Base-by-base conservation (phyloP, 352 stramenopile genomes). In the Phytophthora crassamura region DNA sequence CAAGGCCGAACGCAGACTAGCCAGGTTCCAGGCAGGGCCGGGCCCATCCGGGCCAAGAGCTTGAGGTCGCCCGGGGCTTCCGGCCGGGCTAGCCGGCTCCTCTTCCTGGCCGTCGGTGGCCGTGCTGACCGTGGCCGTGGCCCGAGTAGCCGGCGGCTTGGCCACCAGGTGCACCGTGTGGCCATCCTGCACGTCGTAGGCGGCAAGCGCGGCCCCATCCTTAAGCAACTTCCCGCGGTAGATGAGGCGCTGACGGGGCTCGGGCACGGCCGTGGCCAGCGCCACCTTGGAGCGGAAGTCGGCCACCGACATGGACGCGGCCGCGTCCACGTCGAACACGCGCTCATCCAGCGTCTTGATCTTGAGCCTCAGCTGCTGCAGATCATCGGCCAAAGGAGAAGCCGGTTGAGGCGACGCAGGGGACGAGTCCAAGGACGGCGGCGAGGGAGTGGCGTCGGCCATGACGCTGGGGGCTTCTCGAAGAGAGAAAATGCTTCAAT, bases 101-200 rank as follows among this genome's bases (percentile, higher is more conserved):
- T 33, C 9, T 11, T 49, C 42, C 20, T 54, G 18, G 8, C 22
- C 18, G 15, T 49, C 32, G 25, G 53, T 57, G 35, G 10, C 18
- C 25, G 33, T 18, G 12, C 12, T 71, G 2, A 60, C 15, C 7
- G 38, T 33, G 0, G 60, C 25, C n/a, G 67, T 41, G 16, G 34
- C 14, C 3, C 48, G 7, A 0, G 49, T 15, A 28, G 51, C 33
- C 10, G 28, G 32, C 5, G 77, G 80, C 49, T 90, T 92, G 28
- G 87, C 75, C n/a, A 98, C 89, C 41, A 98, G 71, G 50, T 98
- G 93, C 25, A 98, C 73, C n/a, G 84, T 98, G 61, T 98, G 91
- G 10, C 91, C 93, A 51, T 97, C 80, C 68, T 98, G 88, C n/a
- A 98, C 78, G 28, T 91, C 85, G 62, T 98, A 98, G 15, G 66